phyloP scores from a whole-genome alignment of 2,329 filamentous ascomycete genomes.

The Ambrosiella beaveri region DNA sequence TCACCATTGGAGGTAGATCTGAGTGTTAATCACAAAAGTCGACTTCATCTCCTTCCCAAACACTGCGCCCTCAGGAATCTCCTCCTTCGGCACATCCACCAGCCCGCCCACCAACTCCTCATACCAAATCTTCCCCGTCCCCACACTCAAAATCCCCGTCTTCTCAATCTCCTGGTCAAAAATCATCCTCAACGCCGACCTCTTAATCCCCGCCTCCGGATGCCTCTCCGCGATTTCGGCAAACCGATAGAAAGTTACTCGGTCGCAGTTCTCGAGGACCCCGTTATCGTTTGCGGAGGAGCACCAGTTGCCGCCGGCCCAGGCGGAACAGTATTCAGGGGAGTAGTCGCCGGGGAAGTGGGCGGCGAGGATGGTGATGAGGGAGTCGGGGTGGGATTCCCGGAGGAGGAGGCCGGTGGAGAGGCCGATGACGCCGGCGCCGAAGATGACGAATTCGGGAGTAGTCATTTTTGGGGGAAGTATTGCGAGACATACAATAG shows the following conservation, averaged over 20 bases:
- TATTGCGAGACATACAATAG: too few relatives aligned
- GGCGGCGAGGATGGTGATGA: conserved; percentile 51
- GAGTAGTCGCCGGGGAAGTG: conserved; percentile 77
- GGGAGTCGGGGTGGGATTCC: conserved; percentile 27
- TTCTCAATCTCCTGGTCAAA: conserved; percentile 19
- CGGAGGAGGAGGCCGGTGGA: conserved; percentile 40
- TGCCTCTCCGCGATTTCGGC: conserved; percentile 10
- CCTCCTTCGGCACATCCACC: conserved; percentile 15
- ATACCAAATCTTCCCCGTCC: conserved; percentile 25
- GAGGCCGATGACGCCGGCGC: conserved; percentile 45
- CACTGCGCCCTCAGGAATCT: conserved; percentile 20
- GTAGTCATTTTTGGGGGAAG: not conserved
- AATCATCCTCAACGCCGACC: conserved; percentile 14
- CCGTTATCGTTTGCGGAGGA: conserved; percentile 33
- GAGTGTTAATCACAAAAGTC: conserved; percentile 42
- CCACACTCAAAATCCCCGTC: conserved; percentile 29
- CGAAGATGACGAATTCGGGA: conserved; percentile 18
- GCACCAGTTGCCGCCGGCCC: conserved; percentile 56
- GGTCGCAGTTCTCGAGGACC: conserved; percentile 13
- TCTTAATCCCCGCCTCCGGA: conserved; percentile 43
- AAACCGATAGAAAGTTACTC: conserved; percentile 15
- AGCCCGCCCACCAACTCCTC: conserved; percentile 24
- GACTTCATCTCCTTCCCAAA: conserved; percentile 21
- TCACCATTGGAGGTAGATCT: conserved; percentile 59
- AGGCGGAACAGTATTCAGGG: conserved; percentile 65